Conservation (phyloP, 2,329 filamentous ascomycete species). For the Fusarium sp. region DNA sequence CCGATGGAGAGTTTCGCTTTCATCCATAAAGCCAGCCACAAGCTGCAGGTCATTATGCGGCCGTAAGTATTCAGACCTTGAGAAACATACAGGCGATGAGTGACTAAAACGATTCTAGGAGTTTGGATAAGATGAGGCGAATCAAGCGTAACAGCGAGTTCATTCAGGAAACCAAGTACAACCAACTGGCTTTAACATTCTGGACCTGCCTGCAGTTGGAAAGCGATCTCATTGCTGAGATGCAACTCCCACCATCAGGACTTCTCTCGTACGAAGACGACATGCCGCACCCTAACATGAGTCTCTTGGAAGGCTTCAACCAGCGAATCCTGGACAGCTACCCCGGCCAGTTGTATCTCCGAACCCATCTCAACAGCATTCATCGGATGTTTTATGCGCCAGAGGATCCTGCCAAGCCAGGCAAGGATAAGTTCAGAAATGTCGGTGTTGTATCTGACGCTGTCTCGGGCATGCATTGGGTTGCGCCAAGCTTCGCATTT, state of each 20-base stretch:
- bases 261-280: constrained; percentile 72
- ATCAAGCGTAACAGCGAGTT: constrained; percentile 55
- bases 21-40: constrained; percentile 68
- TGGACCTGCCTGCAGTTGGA: constrained; percentile 96
- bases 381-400: constrained; percentile 69
- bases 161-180: constrained; percentile 62
- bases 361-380: constrained; percentile 74
- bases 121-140: constrained; percentile 62
- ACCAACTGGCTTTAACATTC: constrained; percentile 81
- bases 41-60: constrained; percentile 79
- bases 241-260: constrained; percentile 73
- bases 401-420: constrained; percentile 52
- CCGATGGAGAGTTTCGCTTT: constrained; percentile 85
- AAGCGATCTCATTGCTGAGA: constrained; percentile 92
- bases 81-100: background rate
- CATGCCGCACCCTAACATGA: constrained; percentile 75
- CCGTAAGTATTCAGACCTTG: constrained; percentile 64
- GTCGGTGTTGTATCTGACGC: constrained; percentile 62
- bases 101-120: constrained; percentile 53
- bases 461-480: constrained; percentile 60
- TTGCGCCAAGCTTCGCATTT: constrained; percentile 67
- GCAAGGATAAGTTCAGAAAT: constrained; percentile 59
- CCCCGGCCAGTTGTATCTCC: constrained; percentile 72
- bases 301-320: constrained; percentile 59
- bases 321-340: constrained; percentile 70